phyloP scores from a whole-genome alignment of 495 filamentous ascomycete genomes.

The Hypoxylon crocopeplum region DNA sequence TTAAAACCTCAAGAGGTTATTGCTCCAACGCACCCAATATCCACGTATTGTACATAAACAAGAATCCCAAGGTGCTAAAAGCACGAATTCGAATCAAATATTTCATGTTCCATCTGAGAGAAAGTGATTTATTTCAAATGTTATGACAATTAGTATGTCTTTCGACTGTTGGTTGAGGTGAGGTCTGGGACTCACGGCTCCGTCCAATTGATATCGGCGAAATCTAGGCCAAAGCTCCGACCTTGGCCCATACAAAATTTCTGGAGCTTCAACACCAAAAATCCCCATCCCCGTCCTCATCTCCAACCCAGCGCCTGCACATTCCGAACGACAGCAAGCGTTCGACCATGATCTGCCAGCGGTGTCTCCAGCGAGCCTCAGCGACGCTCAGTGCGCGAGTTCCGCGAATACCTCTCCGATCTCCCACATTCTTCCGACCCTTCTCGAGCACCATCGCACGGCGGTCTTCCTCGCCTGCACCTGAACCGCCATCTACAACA shows the following conservation, averaged over 20 bases:
- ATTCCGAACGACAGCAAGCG: not conserved
- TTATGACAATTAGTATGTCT: no score
- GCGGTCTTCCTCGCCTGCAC: conserved; percentile 39
- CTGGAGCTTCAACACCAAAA: conserved; percentile 37
- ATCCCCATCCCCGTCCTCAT: not conserved
- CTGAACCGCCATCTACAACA: conserved; percentile 25
- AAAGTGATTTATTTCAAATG: no score
- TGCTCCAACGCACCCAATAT: not conserved
- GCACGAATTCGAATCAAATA: not conserved
- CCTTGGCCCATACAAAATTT: conserved; percentile 53
- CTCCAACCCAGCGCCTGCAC: not conserved
- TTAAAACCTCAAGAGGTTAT: not conserved
- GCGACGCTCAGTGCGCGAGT: conserved; percentile 27
- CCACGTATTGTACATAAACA: conserved; percentile 17
- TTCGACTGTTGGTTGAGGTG: no score
- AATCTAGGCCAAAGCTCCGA: conserved; percentile 37
- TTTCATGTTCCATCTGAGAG: no score
- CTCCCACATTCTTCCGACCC: conserved; percentile 15
- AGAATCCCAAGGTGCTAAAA: not conserved
- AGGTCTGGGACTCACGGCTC: no score
- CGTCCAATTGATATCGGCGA: conserved; percentile 28
- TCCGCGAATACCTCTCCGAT: conserved; percentile 17
- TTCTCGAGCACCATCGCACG: conserved; percentile 43
- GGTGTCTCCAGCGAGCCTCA: conserved; percentile 51
- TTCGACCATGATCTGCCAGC: conserved; percentile 59